These are phyloP conservation scores for Withania somnifera DNA, from an alignment of 305 asterid genomes.

Conservation along the genomic window DNA sequence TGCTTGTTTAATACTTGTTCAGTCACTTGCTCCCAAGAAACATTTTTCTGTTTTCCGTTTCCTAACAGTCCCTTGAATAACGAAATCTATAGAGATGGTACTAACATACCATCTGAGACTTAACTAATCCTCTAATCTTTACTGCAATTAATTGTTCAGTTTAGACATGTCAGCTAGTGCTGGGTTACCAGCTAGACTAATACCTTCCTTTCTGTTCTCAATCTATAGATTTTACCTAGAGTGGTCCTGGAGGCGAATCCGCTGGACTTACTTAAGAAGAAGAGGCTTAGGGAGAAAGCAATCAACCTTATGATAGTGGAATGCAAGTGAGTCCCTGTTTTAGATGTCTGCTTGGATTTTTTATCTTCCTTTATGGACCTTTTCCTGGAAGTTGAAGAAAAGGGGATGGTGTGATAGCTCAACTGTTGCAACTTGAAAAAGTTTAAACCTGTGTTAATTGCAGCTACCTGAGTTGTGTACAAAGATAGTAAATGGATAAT, in stretches of 20 bases:
- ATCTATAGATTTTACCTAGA: conserved; percentile 61
- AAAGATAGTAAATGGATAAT: background rate
- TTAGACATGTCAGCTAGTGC: background rate
- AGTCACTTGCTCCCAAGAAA: background rate
- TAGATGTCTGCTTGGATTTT: conserved; percentile 5
- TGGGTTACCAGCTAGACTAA: background rate
- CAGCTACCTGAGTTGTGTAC: background rate
- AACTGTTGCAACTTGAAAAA: background rate
- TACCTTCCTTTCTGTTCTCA: conserved; percentile 7
- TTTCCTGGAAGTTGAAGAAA: background rate
- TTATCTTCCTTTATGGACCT: background rate
- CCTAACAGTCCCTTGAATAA: background rate
- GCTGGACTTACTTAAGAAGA: conserved; percentile 54
- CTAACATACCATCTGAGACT: background rate
- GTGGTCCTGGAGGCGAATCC: conserved; percentile 76
- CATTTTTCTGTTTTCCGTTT: background rate
- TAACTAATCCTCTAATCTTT: background rate
- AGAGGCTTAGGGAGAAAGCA: conserved; percentile 48
- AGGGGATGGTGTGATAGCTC: background rate
- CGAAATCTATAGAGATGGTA: background rate
- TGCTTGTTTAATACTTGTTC: background rate
- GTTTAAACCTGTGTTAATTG: background rate
- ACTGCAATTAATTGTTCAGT: background rate
- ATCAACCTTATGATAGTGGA: conserved; percentile 50
- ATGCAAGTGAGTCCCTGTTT: conserved; percentile 47